Conservation (phyloP, 441 rosid species). For the Populus tomentosa region DNA sequence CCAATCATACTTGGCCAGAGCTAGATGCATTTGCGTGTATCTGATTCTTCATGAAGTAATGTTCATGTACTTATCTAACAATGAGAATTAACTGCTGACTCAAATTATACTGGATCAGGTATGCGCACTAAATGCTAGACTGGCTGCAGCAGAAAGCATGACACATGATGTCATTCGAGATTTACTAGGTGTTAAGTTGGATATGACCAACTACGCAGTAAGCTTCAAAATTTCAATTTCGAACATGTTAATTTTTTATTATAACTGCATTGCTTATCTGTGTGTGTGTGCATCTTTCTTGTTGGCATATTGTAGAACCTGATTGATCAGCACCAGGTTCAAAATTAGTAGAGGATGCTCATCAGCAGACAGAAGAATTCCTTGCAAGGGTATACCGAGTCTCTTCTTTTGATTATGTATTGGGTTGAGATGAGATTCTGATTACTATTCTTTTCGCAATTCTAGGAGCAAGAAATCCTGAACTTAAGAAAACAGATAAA, state of each 20-base stretch:
- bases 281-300: constrained; percentile 14
- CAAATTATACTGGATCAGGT: constrained; percentile 41
- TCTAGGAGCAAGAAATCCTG: too few relatives aligned
- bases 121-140: constrained; percentile 66
- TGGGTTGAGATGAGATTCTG: neutral
- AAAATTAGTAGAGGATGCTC: constrained; percentile 63
- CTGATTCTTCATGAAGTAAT: neutral
- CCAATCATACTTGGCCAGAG: neutral
- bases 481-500: constrained; percentile 45
- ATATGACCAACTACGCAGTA: constrained; percentile 84
- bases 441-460: neutral
- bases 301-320: constrained; percentile 48
- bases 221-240: constrained; percentile 28
- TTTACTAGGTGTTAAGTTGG: constrained; percentile 86
- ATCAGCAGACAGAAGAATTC: constrained; percentile 61
- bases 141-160: constrained; percentile 98
- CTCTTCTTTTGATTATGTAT: neutral
- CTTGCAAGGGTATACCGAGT: constrained; percentile 47
- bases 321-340: constrained; percentile 73
- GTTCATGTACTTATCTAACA: neutral
- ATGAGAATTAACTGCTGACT: constrained; percentile 2
- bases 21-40: neutral
- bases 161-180: constrained; percentile 95
- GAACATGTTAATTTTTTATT: constrained; percentile 2
- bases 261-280: constrained; percentile 12